Base-by-base conservation (phyloP, 1,284 basidiomycete species). In the Trichosporon sp. region DNA sequence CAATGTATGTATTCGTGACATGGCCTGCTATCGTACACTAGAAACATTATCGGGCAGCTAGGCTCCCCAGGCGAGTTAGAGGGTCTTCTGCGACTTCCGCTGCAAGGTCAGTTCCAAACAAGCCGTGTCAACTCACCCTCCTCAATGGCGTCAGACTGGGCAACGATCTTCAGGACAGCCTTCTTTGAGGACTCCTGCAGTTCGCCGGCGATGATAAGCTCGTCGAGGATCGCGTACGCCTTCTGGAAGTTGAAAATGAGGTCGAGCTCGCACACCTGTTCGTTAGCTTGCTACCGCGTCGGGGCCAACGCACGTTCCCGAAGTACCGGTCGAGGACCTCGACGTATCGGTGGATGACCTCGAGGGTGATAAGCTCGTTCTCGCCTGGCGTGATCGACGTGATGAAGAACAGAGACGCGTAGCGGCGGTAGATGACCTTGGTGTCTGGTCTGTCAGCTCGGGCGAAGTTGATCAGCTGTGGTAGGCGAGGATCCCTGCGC, bases 321-420 rank as follows among this genome's bases (percentile, higher is more conserved):
- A 99, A 99, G 84, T 99, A 99, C 64, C 96, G 88, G 83, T 99
- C 97, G 68, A 99, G 85, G n/a, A 99, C 92, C 81, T 99, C 97
- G 71, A 99, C 97, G 78, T 97, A 99, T 79, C 97, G 90, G 83
- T 99, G 97, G 67, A 99, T 95, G 75, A 99, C 91, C 85, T 99
- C 96, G 68, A 99, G 87, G 1, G 95, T 95, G 73, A 96, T 88
- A 73, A 99, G 87, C 77, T 89, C 88, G 81, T 99, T 99, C 85
- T 99, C 97, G 58, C 86, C 87, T 47, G 90, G 89, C 64, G 89
- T 88, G 76, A 99, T 92, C 53, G 96, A 95, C 74, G 90, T 92
- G 56, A 99, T 93, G 85, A 99, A 99, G 88, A 99, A 99, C 53
- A 99, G 85, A 18, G 94, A 97, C 2, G 97, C 97, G 80, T 99